These are phyloP conservation scores for Dothideomycetes sp. DNA, from an alignment of 2,329 filamentous ascomycete species.

Conservation along the genomic window DNA sequence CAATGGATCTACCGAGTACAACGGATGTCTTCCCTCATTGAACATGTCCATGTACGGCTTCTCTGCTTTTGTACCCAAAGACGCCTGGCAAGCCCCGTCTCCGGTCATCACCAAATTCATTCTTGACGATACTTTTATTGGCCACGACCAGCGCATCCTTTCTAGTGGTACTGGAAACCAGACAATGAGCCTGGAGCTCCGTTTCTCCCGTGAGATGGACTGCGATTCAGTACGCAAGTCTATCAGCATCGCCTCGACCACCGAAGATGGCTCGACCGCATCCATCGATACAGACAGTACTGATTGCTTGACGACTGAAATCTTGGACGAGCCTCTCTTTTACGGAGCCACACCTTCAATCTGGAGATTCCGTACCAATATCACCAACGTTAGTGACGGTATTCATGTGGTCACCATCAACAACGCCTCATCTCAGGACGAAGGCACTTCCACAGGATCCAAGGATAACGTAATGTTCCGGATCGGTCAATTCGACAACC, in stretches of 20 bases:
- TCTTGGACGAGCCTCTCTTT: slow-evolving; percentile 30
- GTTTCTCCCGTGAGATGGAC: slow-evolving; percentile 54
- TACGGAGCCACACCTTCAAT: slow-evolving; percentile 43
- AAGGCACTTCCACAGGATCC: slow-evolving; percentile 39
- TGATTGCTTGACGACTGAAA: slow-evolving; percentile 35
- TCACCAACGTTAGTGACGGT: slow-evolving; percentile 51
- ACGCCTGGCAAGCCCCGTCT: slow-evolving; percentile 41
- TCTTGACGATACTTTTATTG: slow-evolving; percentile 31
- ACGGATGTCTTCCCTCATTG: slow-evolving; percentile 48
- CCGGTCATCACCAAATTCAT: slow-evolving; percentile 52
- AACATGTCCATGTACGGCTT: slow-evolving; percentile 49
- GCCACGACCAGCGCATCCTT: slow-evolving; percentile 50
- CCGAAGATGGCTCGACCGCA: slow-evolving; percentile 37
- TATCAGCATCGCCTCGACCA: slow-evolving; percentile 46
- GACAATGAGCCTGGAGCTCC: slow-evolving; percentile 42
- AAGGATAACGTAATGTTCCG: slow-evolving; percentile 54
- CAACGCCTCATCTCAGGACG: slow-evolving; percentile 39
- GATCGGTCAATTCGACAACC: slow-evolving; percentile 49
- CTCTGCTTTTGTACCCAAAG: slow-evolving; percentile 49
- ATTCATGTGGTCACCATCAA: slow-evolving; percentile 50
- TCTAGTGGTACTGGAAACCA: slow-evolving; percentile 39
- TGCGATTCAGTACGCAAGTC: slow-evolving; percentile 46
- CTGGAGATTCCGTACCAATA: slow-evolving; percentile 45
- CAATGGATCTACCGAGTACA: slow-evolving; percentile 37
- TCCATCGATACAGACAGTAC: slow-evolving; percentile 37